A percentile compares a stretch with the other conserved stretches of the same genome.
These are phyloP conservation scores for Chrysanthemum makinoi DNA, from an alignment of 129 eudicot species.

Conservation along the genomic window DNA sequence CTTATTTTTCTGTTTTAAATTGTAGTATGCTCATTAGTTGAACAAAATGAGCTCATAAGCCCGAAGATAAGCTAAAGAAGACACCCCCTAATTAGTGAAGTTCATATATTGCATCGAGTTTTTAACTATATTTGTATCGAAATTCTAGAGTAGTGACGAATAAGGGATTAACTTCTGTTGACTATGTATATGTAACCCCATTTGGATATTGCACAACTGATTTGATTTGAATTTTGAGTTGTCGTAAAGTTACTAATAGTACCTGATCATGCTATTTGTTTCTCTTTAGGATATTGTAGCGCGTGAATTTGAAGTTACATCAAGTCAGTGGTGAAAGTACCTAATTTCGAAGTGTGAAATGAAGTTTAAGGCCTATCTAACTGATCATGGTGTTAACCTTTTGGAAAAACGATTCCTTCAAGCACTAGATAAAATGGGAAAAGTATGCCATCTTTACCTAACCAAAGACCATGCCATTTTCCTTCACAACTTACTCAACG, in stretches of 20 bases:
- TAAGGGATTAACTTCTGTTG: too few species aligned
- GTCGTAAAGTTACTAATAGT: not conserved
- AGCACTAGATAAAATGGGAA: slow-evolving; percentile 86
- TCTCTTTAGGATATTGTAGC: not conserved
- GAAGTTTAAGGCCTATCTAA: slow-evolving; percentile 94
- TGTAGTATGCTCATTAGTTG: too few species aligned
- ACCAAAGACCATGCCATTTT: slow-evolving; percentile 74
- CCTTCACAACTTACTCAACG: slow-evolving; percentile 85
- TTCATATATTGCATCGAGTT: too few species aligned
- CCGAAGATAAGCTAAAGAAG: too few species aligned
- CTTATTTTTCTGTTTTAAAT: too few species aligned
- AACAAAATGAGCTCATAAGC: too few species aligned
- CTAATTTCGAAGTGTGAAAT: slow-evolving; percentile 16
- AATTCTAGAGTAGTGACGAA: too few species aligned
- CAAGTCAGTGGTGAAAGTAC: too few species aligned
- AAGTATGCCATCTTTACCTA: slow-evolving; percentile 66
- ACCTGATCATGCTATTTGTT: too few species aligned
- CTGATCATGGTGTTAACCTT: slow-evolving; percentile 74
- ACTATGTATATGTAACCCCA: too few species aligned
- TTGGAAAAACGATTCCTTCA: slow-evolving; percentile 79
- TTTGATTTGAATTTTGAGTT: not conserved
- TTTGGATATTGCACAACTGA: not conserved
- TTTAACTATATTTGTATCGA: too few species aligned
- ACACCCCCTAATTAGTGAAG: too few species aligned
- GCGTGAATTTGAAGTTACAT: not conserved